Conservation (phyloP, 2,329 filamentous ascomycete species). For the Trichoderma hamatum region DNA sequence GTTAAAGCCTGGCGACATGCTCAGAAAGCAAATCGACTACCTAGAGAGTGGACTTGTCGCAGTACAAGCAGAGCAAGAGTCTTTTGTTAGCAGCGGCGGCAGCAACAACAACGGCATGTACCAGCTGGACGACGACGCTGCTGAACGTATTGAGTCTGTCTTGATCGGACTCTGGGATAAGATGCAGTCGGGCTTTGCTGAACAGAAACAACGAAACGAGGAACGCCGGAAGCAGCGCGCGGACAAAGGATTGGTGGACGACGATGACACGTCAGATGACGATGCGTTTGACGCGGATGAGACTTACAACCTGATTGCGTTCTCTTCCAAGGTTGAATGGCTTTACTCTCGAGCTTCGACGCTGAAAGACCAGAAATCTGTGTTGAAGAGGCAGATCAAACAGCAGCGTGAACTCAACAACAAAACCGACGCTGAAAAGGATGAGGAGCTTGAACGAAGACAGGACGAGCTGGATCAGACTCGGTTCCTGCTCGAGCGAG, state of each 20-base stretch:
- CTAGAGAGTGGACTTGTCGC: conserved; percentile 66
- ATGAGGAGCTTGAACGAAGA: conserved; percentile 63
- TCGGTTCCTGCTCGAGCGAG: conserved; percentile 41
- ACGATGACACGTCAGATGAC: conserved; percentile 65
- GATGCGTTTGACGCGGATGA: conserved; percentile 62
- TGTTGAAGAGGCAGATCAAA: conserved; percentile 89
- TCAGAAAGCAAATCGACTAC: conserved; percentile 67
- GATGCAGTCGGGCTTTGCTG: conserved; percentile 55
- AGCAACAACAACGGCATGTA: conserved; percentile 32
- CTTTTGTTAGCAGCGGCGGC: conserved; percentile 32
- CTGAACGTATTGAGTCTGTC: conserved; percentile 57
- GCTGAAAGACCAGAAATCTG: conserved; percentile 84
- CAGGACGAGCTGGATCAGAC: conserved; percentile 58
- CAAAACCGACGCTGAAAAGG: conserved; percentile 76
- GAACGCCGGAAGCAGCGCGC: conserved; percentile 56
- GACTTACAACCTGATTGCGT: conserved; percentile 72
- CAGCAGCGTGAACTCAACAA: conserved; percentile 92
- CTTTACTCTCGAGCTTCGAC: conserved; percentile 76
- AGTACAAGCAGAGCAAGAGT: conserved; percentile 61
- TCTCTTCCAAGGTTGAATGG: conserved; percentile 77
- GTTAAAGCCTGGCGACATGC: conserved; percentile 49
- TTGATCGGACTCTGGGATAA: conserved; percentile 61
- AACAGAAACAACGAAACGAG: conserved; percentile 57
- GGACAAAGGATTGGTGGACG: conserved; percentile 60
- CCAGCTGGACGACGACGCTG: conserved; percentile 38